These are phyloP conservation scores for Ganoderma meredithae DNA, from an alignment of 1,284 basidiomycete species.

Conservation along the genomic window DNA sequence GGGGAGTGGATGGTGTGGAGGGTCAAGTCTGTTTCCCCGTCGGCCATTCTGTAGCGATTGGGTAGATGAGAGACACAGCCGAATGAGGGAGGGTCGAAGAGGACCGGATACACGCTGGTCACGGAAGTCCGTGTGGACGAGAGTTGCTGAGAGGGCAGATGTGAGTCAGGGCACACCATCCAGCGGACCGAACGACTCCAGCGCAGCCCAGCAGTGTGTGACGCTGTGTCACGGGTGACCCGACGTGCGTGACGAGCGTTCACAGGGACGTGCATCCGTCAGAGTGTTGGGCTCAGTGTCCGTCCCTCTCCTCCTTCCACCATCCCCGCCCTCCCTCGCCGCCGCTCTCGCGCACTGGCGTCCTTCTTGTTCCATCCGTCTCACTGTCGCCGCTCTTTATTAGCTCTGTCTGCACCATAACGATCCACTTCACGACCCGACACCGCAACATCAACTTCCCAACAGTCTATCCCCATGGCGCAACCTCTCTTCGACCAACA, in stretches of 20 bases:
- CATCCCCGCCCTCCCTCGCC: constrained; percentile 9
- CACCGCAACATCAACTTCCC: constrained; percentile 13
- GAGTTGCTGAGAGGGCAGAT: no score
- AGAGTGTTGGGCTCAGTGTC: background rate
- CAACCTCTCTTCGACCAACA: constrained; percentile 81
- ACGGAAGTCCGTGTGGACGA: background rate
- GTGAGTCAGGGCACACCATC: background rate
- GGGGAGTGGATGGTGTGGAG: constrained; percentile 13
- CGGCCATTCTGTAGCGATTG: constrained; percentile 1
- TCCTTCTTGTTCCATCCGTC: constrained; percentile 29
- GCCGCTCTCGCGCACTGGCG: constrained; percentile 16
- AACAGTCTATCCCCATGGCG: constrained; percentile 57
- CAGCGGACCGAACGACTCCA: background rate
- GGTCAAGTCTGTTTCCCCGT: constrained; percentile 9
- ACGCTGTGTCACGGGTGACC: background rate
- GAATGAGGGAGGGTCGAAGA: background rate
- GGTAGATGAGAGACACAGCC: background rate
- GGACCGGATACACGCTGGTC: background rate
- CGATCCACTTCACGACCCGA: constrained; percentile 31
- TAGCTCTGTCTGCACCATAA: constrained; percentile 28
- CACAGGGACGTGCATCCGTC: background rate
- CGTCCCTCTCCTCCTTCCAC: constrained; percentile 15
- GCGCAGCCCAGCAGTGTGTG: background rate
- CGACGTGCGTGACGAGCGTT: background rate
- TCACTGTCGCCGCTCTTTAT: constrained; percentile 32